Conservation (phyloP, 1,284 basidiomycete species). For the Ceratobasidium sp. region DNA sequence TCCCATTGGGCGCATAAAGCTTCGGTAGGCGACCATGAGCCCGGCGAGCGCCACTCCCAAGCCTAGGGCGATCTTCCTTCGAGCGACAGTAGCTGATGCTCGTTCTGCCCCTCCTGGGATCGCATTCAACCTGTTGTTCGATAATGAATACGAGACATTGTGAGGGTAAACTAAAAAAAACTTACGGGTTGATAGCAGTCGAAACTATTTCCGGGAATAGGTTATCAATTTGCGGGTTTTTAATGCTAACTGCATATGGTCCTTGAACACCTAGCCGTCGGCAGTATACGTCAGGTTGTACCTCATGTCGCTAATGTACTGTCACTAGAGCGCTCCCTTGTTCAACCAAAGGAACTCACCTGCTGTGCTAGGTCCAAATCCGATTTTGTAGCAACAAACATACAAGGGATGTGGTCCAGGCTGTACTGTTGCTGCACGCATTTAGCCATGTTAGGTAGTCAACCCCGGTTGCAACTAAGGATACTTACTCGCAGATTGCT, state of each 20-base stretch:
- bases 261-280: slow-evolving; percentile 82
- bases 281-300: slow-evolving; percentile 97
- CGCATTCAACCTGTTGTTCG: slow-evolving; percentile 50
- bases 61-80: slow-evolving; percentile 54
- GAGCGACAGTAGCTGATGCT: slow-evolving; percentile 67
- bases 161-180: slow-evolving; percentile 39
- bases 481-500: slow-evolving; percentile 87
- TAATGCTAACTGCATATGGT: slow-evolving; percentile 89
- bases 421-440: slow-evolving; percentile 88
- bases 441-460: slow-evolving; percentile 3
- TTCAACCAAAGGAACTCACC: slow-evolving; percentile 53
- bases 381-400: slow-evolving; percentile 99
- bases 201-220: slow-evolving; percentile 85
- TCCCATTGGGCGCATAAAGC: slow-evolving; percentile 27
- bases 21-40: slow-evolving; percentile 69
- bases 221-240: slow-evolving; percentile 85
- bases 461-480: background rate
- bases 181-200: slow-evolving; percentile 86
- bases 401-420: slow-evolving; percentile 88
- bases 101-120: slow-evolving; percentile 81
- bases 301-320: slow-evolving; percentile 81
- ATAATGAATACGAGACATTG: slow-evolving; percentile 37
- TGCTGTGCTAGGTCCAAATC: slow-evolving; percentile 96
- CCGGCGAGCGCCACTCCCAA: slow-evolving; percentile 73
- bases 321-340: background rate